These are phyloP conservation scores for Dendrocalamus sinicus DNA, from an alignment of 176 grass and related monocot genomes.

Conservation along the genomic window DNA sequence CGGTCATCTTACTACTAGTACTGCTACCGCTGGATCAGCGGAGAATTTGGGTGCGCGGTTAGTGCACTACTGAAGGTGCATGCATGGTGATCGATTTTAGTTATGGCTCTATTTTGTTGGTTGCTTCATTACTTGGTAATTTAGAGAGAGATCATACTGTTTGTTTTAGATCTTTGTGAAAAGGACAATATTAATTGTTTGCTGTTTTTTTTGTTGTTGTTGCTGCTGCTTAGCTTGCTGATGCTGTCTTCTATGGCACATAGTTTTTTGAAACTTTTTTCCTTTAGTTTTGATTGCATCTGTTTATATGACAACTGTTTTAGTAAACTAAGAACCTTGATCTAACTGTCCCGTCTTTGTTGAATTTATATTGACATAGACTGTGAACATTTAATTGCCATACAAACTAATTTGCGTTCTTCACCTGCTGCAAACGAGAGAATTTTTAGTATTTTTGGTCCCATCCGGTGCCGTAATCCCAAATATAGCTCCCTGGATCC, in stretches of 20 bases:
- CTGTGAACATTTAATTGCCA: not conserved
- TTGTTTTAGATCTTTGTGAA: constrained; percentile 27
- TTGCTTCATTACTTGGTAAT: constrained; percentile 8
- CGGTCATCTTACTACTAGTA: not conserved
- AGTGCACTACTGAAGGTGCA: not conserved
- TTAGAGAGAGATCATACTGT: not conserved
- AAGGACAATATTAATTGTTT: not conserved
- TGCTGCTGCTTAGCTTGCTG: not conserved
- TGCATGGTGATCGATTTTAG: not conserved
- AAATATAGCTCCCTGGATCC: too few species aligned
- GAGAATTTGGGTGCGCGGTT: not conserved
- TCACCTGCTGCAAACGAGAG: not conserved
- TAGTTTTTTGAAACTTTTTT: not conserved
- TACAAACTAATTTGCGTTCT: not conserved
- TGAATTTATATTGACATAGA: not conserved
- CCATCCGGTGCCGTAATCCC: too few species aligned
- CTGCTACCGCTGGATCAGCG: not conserved
- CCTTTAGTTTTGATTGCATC: not conserved
- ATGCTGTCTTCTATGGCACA: not conserved
- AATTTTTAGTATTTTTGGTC: too few species aligned
- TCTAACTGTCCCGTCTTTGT: not conserved
- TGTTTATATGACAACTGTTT: not conserved
- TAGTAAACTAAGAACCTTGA: not conserved
- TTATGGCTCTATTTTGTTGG: constrained; percentile 22
- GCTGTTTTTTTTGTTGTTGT: not conserved